Base-by-base conservation (phyloP, 1,284 basidiomycete species). In the Microbotryomycetes sp. region DNA sequence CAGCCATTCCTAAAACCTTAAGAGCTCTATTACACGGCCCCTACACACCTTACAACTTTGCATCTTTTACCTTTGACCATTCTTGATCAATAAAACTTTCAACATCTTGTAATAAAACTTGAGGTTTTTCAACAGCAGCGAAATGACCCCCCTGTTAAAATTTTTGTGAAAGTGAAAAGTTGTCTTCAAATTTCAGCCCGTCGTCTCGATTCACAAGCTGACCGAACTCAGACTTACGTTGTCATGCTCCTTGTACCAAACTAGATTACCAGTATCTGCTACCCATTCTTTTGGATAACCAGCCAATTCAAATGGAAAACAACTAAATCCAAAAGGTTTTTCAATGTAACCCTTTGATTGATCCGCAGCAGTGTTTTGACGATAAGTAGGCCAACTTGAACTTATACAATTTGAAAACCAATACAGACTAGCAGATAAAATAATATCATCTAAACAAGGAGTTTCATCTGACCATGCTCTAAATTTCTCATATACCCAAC, bases 401-500 rank as follows among this genome's bases (percentile, higher is more conserved):
- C 76, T 68, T 62, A 74, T 76, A 4, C 76, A 76, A 49, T 75
- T 69, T 3, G 77, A 78, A 42, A 73, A 68, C 71, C 74, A 78
- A 69, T 76, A 79, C 22, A 78, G 65, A 23, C 73, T 72, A 26
- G 76, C 60, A 51, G 72, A 73, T 26, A 72, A 68, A 48, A 76
- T 68, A 48, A 77, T 74, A 6, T 66, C 68, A 19, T 69, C 56
- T 46, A 67, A 23, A 14, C 62, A 47, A 4, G 71, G 73, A 7
- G 65, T 64, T 7, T 64, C 57, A 58, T 77, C 74, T 3, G 74
- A 73, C 76, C 76, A 77, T 7, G 66, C 68, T 30, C 72, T 58
- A 58, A 71, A 73, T 67, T 79, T 79, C 57, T 79, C 78, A 2
- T 74, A 77, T 36, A 79, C 72, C 77, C 75, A 78, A 6, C 75